These are phyloP conservation scores for Novymonas esmeraldas DNA, from an alignment of 208 protist genomes.

Conservation along the genomic window DNA sequence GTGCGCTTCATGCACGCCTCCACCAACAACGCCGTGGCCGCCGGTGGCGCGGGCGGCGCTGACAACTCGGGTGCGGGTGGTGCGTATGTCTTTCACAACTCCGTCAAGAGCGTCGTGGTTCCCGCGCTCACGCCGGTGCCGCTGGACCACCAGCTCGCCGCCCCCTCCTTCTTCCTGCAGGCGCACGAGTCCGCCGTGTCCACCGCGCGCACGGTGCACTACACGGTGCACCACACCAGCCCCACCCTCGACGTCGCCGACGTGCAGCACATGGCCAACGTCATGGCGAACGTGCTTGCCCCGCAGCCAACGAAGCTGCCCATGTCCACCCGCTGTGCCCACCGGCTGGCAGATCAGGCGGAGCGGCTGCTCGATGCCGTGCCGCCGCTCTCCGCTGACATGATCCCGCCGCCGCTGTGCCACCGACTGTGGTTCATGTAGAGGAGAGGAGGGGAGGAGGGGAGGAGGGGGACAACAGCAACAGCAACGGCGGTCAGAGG, in stretches of 20 bases:
- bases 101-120: conserved; percentile 78
- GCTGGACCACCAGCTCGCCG: conserved; percentile 39
- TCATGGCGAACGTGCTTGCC: conserved; percentile 70
- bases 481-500: too few relatives aligned
- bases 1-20: conserved; percentile 79
- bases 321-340: conserved; percentile 87
- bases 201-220: conserved; percentile 83
- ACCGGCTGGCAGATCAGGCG: conserved; percentile 72
- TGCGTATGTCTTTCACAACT: conserved; percentile 53
- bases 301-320: conserved; percentile 89
- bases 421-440: conserved; percentile 87
- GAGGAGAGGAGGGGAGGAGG: too few relatives aligned
- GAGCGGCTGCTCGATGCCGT: conserved; percentile 81
- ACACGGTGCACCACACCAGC: conserved; percentile 79
- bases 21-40: not conserved
- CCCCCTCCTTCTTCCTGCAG: conserved; percentile 86
- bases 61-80: not conserved
- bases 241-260: conserved; percentile 70
- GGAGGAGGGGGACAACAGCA: too few relatives aligned
- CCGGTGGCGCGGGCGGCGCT: not conserved
- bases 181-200: conserved; percentile 87
- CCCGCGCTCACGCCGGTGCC: conserved; percentile 62
- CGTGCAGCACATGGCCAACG: conserved; percentile 80
- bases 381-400: conserved; percentile 63
- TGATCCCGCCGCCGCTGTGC: conserved; percentile 76